Conservation (phyloP, 2,329 filamentous ascomycete species). For the Penicillium griseofulvum region DNA sequence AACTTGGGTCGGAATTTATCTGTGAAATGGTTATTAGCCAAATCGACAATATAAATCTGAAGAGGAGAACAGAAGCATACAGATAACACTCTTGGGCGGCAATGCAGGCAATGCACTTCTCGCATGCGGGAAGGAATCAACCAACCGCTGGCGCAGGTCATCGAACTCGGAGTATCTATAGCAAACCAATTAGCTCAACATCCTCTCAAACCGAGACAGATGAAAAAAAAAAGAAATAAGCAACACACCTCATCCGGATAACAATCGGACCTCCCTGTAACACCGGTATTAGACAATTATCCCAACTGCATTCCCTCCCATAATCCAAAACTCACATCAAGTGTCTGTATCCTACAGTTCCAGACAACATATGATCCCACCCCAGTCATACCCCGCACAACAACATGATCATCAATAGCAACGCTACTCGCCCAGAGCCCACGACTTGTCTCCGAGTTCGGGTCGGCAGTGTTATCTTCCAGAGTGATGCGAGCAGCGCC, state of each 20-base stretch:
- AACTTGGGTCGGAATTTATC: slow-evolving; percentile 75
- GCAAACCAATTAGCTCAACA: slow-evolving; percentile 12
- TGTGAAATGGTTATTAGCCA: slow-evolving; percentile 25
- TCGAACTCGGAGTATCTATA: slow-evolving; percentile 88
- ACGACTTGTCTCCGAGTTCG: slow-evolving; percentile 54
- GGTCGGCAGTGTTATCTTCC: slow-evolving; percentile 63
- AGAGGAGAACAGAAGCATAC: slow-evolving; percentile 47
- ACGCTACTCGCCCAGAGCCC: slow-evolving; percentile 63
- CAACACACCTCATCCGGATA: slow-evolving; percentile 56
- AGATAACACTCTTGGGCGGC: slow-evolving; percentile 87
- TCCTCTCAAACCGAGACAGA: too few relatives aligned
- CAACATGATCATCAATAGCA: slow-evolving; percentile 60
- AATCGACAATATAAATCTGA: background rate
- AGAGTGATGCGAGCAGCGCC: slow-evolving; percentile 54
- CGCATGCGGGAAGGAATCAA: slow-evolving; percentile 79
- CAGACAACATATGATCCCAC: slow-evolving; percentile 93
- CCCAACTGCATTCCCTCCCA: background rate
- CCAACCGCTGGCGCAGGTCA: slow-evolving; percentile 69
- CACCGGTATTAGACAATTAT: background rate
- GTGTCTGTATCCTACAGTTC: slow-evolving; percentile 83
- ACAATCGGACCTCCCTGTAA: slow-evolving; percentile 55
- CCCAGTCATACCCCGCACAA: slow-evolving; percentile 58
- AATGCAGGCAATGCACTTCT: slow-evolving; percentile 82
- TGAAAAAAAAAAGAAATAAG: background rate
- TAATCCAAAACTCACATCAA: slow-evolving; percentile 61